phyloP scores from a whole-genome alignment of 805 yeast species.

The Candida sithepensis region DNA sequence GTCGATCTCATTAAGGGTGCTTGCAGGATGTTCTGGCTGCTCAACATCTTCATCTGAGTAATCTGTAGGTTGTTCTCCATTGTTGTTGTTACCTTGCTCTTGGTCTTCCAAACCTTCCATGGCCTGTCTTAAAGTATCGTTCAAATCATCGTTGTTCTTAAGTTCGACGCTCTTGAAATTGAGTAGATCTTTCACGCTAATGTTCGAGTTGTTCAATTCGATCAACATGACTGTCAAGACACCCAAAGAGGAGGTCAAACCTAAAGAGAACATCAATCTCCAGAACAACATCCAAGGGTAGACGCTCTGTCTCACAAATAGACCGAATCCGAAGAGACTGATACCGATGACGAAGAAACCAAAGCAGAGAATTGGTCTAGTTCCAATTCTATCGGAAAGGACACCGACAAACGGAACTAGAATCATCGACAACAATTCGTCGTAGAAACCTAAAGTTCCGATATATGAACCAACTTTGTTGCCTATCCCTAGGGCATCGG shows the following conservation, averaged over 20 bases:
- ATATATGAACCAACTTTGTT: conserved; percentile 39
- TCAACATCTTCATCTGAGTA: conserved; percentile 13
- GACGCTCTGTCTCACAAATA: conserved; percentile 34
- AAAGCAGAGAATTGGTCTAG: conserved; percentile 46
- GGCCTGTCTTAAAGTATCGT: conserved; percentile 15
- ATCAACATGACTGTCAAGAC: conserved; percentile 46
- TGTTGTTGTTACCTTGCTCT: conserved; percentile 4
- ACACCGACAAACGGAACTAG: conserved; percentile 64
- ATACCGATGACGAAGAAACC: conserved; percentile 49
- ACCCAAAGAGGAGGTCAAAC: conserved; percentile 48
- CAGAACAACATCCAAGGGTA: conserved; percentile 49
- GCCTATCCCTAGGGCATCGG: conserved; percentile 29
- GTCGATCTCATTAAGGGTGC: conserved; percentile 16
- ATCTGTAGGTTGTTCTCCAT: conserved; percentile 5
- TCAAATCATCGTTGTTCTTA: conserved; percentile 4
- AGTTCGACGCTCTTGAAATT: conserved; percentile 6
- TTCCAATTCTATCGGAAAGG: conserved; percentile 57
- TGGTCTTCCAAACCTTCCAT: conserved; percentile 10
- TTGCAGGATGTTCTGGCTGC: conserved; percentile 2
- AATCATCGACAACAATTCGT: conserved; percentile 52
- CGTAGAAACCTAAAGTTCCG: conserved; percentile 51
- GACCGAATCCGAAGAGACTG: conserved; percentile 47
- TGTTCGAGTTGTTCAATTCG: conserved; percentile 44
- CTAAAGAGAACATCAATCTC: conserved; percentile 57
- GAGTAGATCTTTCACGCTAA: conserved; percentile 28